These are phyloP conservation scores for Sporothrix variecibatus DNA, from an alignment of 2,329 filamentous ascomycete species.

Conservation along the genomic window DNA sequence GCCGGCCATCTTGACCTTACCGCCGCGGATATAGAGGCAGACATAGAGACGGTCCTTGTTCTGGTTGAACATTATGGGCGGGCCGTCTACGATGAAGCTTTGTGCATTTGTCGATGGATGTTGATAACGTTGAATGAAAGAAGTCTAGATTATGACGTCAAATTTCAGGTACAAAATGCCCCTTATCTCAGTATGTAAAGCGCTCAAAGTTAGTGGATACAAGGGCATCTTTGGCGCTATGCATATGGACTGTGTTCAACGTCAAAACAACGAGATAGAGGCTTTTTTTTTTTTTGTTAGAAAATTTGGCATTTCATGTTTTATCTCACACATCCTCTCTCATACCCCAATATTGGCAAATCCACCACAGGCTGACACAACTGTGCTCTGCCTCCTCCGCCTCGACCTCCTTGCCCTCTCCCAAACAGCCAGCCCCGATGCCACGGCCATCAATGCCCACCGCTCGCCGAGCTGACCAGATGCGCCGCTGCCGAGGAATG, in stretches of 20 bases:
- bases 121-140: not conserved
- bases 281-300: too few species aligned
- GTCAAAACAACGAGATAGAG: too few species aligned
- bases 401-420: constrained; percentile 26
- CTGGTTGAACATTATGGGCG: not conserved
- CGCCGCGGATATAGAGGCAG: not conserved
- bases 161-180: too few species aligned
- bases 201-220: not conserved
- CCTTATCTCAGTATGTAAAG: not conserved
- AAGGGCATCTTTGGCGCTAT: not conserved
- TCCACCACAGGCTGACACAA: constrained; percentile 20
- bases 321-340: not conserved
- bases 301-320: too few species aligned
- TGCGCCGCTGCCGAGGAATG: constrained; percentile 44
- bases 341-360: constrained; percentile 20
- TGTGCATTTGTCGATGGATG: not conserved
- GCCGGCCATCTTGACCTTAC: not conserved
- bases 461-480: constrained; percentile 44
- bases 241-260: too few species aligned
- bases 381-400: constrained; percentile 19
- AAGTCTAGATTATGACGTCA: too few species aligned
- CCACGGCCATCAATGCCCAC: constrained; percentile 47
- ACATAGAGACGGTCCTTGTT: not conserved
- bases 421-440: constrained; percentile 40
- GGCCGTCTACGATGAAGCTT: not conserved